Evolutionary conservation across 176 grass and related monocot genomes (phyloP).

Genomic region (Saccharum spontaneum): DNA sequence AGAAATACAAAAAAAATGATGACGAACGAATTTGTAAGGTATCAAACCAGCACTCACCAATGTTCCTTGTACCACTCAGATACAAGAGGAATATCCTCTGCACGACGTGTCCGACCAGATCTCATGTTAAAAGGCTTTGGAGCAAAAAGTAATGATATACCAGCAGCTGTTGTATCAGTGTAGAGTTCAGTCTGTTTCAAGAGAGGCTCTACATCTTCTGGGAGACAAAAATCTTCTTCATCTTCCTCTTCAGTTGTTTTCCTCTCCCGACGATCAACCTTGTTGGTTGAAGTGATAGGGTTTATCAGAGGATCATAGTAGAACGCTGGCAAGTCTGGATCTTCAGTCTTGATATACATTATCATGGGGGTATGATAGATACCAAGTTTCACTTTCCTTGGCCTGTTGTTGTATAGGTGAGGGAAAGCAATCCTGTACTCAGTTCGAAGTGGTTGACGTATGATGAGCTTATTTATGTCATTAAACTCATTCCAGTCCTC

Average conservation of each 20-base stretch:
- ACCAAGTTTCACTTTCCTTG: conserved; percentile 94
- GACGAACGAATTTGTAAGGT: not conserved
- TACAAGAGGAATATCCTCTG: conserved; percentile 98
- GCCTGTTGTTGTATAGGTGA: conserved; percentile 96
- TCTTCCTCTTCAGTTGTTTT: conserved; percentile 69
- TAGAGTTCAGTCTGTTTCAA: conserved; percentile 63
- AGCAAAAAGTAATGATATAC: conserved; percentile 89
- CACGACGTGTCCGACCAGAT: conserved; percentile 84
- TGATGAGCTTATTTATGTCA: conserved; percentile 99
- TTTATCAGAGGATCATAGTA: conserved; percentile 99
- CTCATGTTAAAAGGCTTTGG: conserved; percentile 94
- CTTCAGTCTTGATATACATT: conserved; percentile 99
- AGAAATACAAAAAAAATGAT: not conserved
- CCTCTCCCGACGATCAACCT: conserved; percentile 69
- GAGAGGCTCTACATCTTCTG: conserved; percentile 86
- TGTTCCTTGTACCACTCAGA: conserved; percentile 98
- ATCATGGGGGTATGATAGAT: conserved; percentile 97
- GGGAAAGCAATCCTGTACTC: conserved; percentile 99
- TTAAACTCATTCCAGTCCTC: conserved; percentile 99
- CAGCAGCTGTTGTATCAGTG: conserved; percentile 91
- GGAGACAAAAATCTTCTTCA: conserved; percentile 80
- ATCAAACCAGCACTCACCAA: conserved; percentile 54
- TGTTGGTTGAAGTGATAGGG: conserved; percentile 84
- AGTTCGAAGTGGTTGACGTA: conserved; percentile 92
- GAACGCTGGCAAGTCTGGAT: conserved; percentile 98